Evolutionary conservation across 2,329 filamentous ascomycete species (phyloP), one percentile per base, ranked within the genome.

Genomic region (Tothia fuscella): DNA sequence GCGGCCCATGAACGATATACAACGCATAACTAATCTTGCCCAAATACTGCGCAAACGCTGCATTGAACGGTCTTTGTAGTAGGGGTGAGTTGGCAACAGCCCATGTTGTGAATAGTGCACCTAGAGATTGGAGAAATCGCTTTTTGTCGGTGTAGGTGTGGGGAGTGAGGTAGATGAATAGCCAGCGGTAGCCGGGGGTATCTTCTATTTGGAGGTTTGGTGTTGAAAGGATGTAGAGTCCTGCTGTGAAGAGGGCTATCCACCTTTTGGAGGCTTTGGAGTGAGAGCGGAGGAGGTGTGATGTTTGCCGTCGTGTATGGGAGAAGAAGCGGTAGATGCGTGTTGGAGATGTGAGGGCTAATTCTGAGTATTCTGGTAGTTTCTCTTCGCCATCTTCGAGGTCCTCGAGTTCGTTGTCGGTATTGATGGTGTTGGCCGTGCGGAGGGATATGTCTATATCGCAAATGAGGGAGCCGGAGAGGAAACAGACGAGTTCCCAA

Each of bases 21-120:
- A 69, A 60, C 3, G 62, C 61, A 46, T 64, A 69, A 3, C 63
- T 67, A 43, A 68, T 63, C 37, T 62, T 64, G 41, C 66, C 66
- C 14, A 69, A 51, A 45, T 69, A 68, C 43, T 64, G 63, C 13
- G 63, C 62, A 4, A 66, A 34, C 1, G 53, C 51, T 37, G 60
- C 60, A 21, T 54, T 57, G 48, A 67, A 64, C 20, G 67, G 50
- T 38, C 53, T 55, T 40, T 67, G 63, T 28, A 67, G 54, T n/a
- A 56, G 54, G 6, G 54, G 55, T 17, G 60, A 61, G 34, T 38
- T 37, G 9, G 41, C 28, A 13, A 43, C 25, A 6, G 41, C 36
- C 32, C 32, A 43, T 3, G 34, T 38, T 17, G 31, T 24, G 13
- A 28, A 13, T 3, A 43, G 26, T 17, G 41, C 41, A 21, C 41